These are phyloP conservation scores for Aspergillus phoenicis DNA, from an alignment of 2,329 filamentous ascomycete genomes.

Conservation along the genomic window DNA sequence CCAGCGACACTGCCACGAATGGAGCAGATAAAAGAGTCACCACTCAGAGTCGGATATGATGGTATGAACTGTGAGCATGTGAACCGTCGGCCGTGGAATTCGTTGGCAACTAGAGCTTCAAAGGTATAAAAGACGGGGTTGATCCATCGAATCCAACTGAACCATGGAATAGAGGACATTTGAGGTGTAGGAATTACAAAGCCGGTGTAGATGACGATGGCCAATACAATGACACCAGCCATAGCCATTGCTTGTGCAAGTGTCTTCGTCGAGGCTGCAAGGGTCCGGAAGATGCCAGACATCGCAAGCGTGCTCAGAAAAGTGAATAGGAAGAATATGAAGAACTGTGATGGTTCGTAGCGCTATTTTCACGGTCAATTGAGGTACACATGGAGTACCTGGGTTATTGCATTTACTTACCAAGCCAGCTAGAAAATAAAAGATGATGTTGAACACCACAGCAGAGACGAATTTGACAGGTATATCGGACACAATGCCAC, in stretches of 20 bases:
- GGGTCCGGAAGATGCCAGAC: conserved; percentile 61
- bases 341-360: conserved; percentile 54
- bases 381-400: too few species aligned
- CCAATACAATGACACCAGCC: conserved; percentile 56
- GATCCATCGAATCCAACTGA: conserved; percentile 67
- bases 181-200: conserved; percentile 63
- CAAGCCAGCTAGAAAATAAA: conserved; percentile 88
- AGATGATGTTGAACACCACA: conserved; percentile 73
- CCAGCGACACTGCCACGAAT: conserved; percentile 60
- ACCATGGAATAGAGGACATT: conserved; percentile 59
- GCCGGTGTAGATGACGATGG: conserved; percentile 67
- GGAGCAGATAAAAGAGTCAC: conserved; percentile 56
- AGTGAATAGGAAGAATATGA: conserved; percentile 65
- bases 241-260: conserved; percentile 65
- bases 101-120: conserved; percentile 60
- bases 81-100: conserved; percentile 62
- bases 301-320: conserved; percentile 62
- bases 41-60: conserved; percentile 47
- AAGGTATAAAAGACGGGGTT: conserved; percentile 69
- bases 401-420: conserved; percentile 21
- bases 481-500: conserved; percentile 83
- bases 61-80: conserved; percentile 56
- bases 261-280: conserved; percentile 61
- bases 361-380: conserved; percentile 28
- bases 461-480: conserved; percentile 77